Evolutionary conservation across 179 eudicot genomes (phyloP), one percentile per base, ranked within the genome.

Genomic region (Actinidia chinensis): DNA sequence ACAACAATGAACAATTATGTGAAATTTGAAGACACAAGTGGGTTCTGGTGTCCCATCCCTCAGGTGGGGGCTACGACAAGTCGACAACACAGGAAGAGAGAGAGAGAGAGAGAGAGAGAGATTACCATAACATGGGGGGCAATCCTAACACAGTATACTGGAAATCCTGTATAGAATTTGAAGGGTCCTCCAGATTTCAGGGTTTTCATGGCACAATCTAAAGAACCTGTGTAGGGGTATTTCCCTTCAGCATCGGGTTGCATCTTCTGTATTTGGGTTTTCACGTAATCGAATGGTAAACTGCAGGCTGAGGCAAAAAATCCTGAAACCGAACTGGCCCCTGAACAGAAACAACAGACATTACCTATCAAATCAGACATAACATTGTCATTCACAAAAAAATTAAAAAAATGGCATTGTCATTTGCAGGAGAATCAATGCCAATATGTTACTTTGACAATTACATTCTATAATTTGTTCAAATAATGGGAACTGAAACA

Each of bases 191-290:
- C 88, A 2, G 86, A n/a, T 73, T 87, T 85, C n/a, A 87, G 76
- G 52, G 90, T 87, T 73, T 87, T 85, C 84, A 82, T 64, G 60
- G 84, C 74, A 82, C 90, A 87, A 80, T 87, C 90, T n/a, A 87
- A 51, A 54, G 90, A 87, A 51, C 90, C 90, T 5, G 90, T 80
- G 79, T 87, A 87, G 4, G 90, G 88, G 33, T 66, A 82, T 71
- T 85, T 87, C 59, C 90, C 90, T 63, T 67, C 59, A 58, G 88
- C 88, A 87, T 87, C 90, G 5, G 90, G 90, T 65, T 87, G 90
- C 90, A 87, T 87, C 79, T 87, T 87, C 88, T 87, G 90, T 17
- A 87, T 87, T 72, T 87, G 90, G 28, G 90, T 87, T 77, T 87
- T 87, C 36, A 87, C 90, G 63, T 85, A 87, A 76, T 87, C 90